A percentile compares a stretch with the other conserved stretches of the same genome.
phyloP scores from a whole-genome alignment of 352 stramenopile genomes.

The Phytopythium oedochilum region DNA sequence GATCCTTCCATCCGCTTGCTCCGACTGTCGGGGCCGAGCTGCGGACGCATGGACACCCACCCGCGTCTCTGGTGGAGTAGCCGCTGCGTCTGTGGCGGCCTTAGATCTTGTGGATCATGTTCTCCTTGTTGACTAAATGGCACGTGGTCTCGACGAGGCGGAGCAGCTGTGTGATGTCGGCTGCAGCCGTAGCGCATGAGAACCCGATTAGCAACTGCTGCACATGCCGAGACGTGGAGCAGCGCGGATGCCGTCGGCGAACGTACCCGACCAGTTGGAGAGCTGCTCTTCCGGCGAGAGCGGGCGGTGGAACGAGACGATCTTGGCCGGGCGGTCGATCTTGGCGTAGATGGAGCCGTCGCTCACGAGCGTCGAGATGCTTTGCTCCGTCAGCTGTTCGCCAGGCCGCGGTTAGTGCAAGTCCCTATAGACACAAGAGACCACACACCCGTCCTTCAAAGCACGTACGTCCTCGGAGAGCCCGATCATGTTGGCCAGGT shows the following conservation, averaged over 20 bases:
- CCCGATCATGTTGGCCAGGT: constrained; percentile 93
- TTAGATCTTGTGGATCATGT: constrained; percentile 95
- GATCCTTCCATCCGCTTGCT: not conserved
- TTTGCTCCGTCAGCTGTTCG: constrained; percentile 59
- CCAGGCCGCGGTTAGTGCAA: too few species aligned
- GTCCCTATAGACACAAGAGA: not conserved
- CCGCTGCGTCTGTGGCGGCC: not conserved
- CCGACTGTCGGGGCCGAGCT: not conserved
- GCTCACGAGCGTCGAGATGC: constrained; percentile 90
- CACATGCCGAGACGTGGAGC: not conserved
- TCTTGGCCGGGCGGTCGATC: constrained; percentile 96
- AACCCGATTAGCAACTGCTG: constrained; percentile 3
- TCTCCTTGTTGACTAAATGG: constrained; percentile 99
- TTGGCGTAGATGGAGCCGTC: constrained; percentile 94
- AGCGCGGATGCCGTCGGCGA: not conserved
- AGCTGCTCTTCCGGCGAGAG: constrained; percentile 93
- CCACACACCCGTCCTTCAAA: not conserved
- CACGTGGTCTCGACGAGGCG: constrained; percentile 96
- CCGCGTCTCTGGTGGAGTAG: not conserved
- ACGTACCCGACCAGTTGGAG: constrained; percentile 91
- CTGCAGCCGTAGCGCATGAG: constrained; percentile 17
- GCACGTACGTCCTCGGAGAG: constrained; percentile 84
- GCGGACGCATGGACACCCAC: too few species aligned
- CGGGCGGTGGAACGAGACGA: constrained; percentile 92
- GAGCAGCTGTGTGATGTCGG: constrained; percentile 95